phyloP scores from a whole-genome alignment of 2,329 filamentous ascomycete genomes.

The Diaporthe ampelina region DNA sequence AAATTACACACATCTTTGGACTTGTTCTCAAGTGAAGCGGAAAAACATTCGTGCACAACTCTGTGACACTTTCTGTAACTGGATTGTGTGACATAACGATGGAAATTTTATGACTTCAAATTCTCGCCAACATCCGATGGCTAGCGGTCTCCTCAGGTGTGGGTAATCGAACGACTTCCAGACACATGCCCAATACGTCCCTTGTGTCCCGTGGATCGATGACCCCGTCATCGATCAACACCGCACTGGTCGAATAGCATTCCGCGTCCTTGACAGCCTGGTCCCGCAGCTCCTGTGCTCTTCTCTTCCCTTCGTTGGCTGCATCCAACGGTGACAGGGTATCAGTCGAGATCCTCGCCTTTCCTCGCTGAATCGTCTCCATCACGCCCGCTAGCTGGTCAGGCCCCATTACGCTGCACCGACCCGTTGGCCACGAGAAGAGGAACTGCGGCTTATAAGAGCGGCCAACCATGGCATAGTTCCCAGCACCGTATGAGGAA shows the following conservation, averaged over 20 bases:
- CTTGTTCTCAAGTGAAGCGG: no score
- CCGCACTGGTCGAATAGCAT: slow-evolving; percentile 69
- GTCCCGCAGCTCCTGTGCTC: slow-evolving; percentile 60
- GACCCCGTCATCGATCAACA: slow-evolving; percentile 35
- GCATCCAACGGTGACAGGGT: no score
- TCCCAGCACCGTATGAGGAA: slow-evolving; percentile 60
- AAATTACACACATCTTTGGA: no score
- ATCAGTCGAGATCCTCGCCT: neutral
- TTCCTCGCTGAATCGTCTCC: slow-evolving; percentile 15
- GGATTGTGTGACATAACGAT: no score
- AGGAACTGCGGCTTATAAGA: slow-evolving; percentile 58
- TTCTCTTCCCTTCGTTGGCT: neutral
- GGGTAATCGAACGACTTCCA: slow-evolving; percentile 8
- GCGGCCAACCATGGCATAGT: slow-evolving; percentile 62
- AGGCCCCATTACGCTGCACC: slow-evolving; percentile 57
- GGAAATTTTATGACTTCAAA: neutral
- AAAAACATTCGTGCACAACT: no score
- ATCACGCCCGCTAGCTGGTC: slow-evolving; percentile 57
- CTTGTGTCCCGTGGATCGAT: slow-evolving; percentile 20
- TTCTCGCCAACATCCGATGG: neutral
- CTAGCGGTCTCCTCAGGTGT: neutral
- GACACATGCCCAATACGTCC: slow-evolving; percentile 9
- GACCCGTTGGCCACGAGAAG: slow-evolving; percentile 57
- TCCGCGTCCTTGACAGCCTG: slow-evolving; percentile 79
- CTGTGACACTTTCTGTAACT: no score